Base-by-base conservation (phyloP, 1,139 yeast species). In the Hyphopichia buzzinii region DNA sequence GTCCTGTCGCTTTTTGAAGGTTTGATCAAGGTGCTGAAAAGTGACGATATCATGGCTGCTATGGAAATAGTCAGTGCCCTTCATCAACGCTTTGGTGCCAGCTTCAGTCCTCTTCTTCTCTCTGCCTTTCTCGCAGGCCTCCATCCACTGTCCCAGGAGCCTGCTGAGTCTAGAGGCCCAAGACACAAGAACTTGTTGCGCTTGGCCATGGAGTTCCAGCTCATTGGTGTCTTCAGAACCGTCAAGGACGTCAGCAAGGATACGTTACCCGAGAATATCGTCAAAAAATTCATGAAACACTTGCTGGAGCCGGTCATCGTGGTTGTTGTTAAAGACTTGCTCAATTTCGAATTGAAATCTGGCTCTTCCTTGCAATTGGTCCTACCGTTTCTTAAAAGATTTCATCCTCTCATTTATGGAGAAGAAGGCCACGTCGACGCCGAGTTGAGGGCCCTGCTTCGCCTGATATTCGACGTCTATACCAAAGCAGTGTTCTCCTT, bases 51-150 rank as follows among this genome's bases (percentile, higher is more conserved):
- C 1, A 46, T 52, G 15, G 82, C 92, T 0, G 81, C 84, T 1
- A 71, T 79, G 26, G 89, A 83, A 47, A 74, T 88, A 1, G 71
- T 84, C 0, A 79, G 90, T 30, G 82, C 81, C 0, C 61, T 90
- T 19, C 96, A 88, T 57, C 95, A 84, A 55, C 65, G 97, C 35
- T 88, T 89, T 54, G 56, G 68, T 2, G 37, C 45, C 1, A 55
- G 59, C 8, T 83, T 86, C 52, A 73, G 88, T 0, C 75, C 79
- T 1, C 57, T 54, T 17, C 50, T 87, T 38, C 54, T 83, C 43
- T 56, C 70, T 1, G 58, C 68, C 41, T 62, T 84, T 40, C 58
- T 82, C 10, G 55, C 58, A 16, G 72, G 71, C 3, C 59, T 81
- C 14, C 33, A 33, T 4, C 28, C 26, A 13, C 23, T 19, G 23